Conservation (phyloP, 2,329 filamentous ascomycete species). For the Hypoxylon sp. region DNA sequence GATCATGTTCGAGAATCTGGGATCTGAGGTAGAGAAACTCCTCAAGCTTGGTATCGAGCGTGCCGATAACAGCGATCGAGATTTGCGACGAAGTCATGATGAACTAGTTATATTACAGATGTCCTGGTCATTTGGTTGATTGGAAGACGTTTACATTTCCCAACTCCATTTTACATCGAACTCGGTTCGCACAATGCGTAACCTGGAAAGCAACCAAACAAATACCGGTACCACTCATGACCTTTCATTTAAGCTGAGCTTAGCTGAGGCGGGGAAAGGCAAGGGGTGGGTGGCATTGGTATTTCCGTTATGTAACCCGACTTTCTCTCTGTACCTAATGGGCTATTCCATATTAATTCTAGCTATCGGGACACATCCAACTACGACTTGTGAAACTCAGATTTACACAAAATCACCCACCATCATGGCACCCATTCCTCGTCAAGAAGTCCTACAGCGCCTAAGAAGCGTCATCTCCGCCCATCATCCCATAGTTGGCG, state of each 20-base stretch:
- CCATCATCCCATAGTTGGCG: constrained; percentile 75
- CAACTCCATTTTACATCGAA: not conserved
- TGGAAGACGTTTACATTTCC: not conserved
- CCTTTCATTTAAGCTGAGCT: not conserved
- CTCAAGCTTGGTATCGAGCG: constrained; percentile 74
- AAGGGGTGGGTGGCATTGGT: no score
- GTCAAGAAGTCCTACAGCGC: constrained; percentile 68
- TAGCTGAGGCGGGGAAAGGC: no score
- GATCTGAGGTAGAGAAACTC: constrained; percentile 69
- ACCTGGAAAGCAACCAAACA: not conserved
- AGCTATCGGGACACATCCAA: not conserved
- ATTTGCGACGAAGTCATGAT: constrained; percentile 39
- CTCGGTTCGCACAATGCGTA: not conserved
- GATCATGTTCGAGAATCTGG: constrained; percentile 52
- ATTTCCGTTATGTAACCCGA: no score
- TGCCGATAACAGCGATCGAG: constrained; percentile 68
- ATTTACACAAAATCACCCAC: constrained; percentile 55
- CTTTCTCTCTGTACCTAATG: no score
- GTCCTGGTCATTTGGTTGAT: not conserved
- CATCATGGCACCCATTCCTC: constrained; percentile 67
- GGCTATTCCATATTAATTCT: not conserved
- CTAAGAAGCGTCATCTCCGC: constrained; percentile 69
- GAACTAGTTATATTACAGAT: not conserved
- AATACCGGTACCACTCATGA: not conserved
- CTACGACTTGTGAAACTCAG: not conserved